These are phyloP conservation scores for Calonectria multiphialidica DNA, from an alignment of 2,329 filamentous ascomycete species.

Conservation along the genomic window DNA sequence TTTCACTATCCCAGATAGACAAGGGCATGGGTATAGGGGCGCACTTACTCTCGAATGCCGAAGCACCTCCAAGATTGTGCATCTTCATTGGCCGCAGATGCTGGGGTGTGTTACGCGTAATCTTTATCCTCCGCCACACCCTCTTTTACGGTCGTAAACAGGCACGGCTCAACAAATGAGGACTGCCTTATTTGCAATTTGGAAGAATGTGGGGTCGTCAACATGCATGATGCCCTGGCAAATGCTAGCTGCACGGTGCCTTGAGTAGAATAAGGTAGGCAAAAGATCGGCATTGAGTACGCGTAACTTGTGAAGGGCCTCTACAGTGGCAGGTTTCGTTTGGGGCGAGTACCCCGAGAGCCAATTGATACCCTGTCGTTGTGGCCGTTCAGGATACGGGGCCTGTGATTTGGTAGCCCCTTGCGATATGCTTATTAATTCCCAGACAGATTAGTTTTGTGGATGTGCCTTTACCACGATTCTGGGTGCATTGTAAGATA, in stretches of 20 bases:
- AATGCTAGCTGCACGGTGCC: background rate
- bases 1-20: background rate
- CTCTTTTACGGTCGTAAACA: background rate
- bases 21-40: background rate
- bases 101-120: background rate
- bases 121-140: background rate
- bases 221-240: background rate
- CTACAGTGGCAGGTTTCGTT: background rate
- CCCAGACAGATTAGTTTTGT: too few relatives aligned
- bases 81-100: background rate
- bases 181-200: background rate
- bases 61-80: background rate
- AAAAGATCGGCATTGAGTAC: background rate
- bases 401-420: background rate
- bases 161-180: background rate
- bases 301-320: background rate
- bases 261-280: background rate
- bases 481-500: too few relatives aligned
- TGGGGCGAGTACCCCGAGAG: background rate
- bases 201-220: background rate
- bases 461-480: background rate
- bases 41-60: background rate
- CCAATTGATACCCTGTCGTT: background rate
- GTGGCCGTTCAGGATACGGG: too few relatives aligned
- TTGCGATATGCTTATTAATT: background rate